phyloP scores from a whole-genome alignment of 805 yeast species.

The Wickerhamomyces bisporus region DNA sequence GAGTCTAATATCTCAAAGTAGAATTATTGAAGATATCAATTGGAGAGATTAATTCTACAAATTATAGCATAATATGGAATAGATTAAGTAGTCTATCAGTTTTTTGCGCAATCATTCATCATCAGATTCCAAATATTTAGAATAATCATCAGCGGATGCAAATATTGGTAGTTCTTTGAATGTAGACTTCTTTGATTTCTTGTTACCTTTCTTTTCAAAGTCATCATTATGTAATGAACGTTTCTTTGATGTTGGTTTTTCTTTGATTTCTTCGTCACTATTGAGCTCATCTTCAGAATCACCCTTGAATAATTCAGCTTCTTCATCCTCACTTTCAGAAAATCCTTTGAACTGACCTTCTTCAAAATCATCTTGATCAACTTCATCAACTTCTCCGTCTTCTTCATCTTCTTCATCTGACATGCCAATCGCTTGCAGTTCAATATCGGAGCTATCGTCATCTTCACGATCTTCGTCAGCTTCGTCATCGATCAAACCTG shows the following conservation, averaged over 20 bases:
- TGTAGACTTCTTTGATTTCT: slow-evolving; percentile 44
- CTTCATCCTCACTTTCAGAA: slow-evolving; percentile 33
- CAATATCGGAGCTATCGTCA: slow-evolving; percentile 34
- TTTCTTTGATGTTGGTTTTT: slow-evolving; percentile 23
- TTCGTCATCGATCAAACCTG: slow-evolving; percentile 23
- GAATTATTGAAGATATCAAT: no score
- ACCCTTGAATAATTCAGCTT: slow-evolving; percentile 31
- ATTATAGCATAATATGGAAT: no score
- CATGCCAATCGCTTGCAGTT: slow-evolving; percentile 31
- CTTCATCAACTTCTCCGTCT: slow-evolving; percentile 17
- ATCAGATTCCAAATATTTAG: slow-evolving; percentile 63
- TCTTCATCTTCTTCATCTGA: slow-evolving; percentile 23
- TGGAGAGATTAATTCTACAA: no score
- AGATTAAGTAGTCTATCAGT: no score
- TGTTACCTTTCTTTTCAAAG: slow-evolving; percentile 5
- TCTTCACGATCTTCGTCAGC: slow-evolving; percentile 28
- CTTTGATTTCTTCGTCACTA: slow-evolving; percentile 30
- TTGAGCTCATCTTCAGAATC: slow-evolving; percentile 34
- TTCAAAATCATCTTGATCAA: slow-evolving; percentile 23
- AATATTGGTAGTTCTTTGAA: slow-evolving; percentile 72
- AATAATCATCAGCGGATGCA: slow-evolving; percentile 86
- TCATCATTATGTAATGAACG: slow-evolving; percentile 23
- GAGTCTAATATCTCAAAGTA: no score
- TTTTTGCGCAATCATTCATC: slow-evolving; percentile 38
- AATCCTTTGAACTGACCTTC: slow-evolving; percentile 27